Conservation (phyloP, 495 filamentous ascomycete genomes). For the Penicillium verhagenii region DNA sequence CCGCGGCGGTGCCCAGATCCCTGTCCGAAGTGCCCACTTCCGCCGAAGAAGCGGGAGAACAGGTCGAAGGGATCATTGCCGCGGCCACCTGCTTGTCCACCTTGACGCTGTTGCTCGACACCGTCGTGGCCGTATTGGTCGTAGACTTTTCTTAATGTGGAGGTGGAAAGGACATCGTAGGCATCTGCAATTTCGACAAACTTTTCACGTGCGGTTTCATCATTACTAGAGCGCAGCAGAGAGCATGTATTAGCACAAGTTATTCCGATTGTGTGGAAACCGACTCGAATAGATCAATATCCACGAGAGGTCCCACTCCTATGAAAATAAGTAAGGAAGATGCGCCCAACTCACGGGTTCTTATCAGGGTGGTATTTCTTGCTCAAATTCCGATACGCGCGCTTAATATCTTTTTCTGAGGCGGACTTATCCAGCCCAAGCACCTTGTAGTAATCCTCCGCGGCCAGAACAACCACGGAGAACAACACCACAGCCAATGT, state of each 20-base stretch:
- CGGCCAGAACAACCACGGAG: slow-evolving; percentile 45
- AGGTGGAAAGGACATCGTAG: slow-evolving; percentile 87
- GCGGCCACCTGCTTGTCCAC: slow-evolving; percentile 56
- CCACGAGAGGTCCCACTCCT: too few species aligned
- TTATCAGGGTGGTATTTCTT: slow-evolving; percentile 99
- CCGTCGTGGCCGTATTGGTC: slow-evolving; percentile 95
- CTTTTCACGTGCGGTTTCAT: slow-evolving; percentile 79
- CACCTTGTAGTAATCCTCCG: slow-evolving; percentile 92
- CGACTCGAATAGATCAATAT: too few species aligned
- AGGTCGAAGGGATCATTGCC: slow-evolving; percentile 91
- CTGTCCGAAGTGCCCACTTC: slow-evolving; percentile 77
- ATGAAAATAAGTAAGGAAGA: background rate
- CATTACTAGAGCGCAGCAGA: slow-evolving; percentile 51
- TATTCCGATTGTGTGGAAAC: too few species aligned
- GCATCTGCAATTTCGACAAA: slow-evolving; percentile 96
- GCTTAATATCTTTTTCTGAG: slow-evolving; percentile 88
- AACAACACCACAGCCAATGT: slow-evolving; percentile 26
- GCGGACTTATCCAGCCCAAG: slow-evolving; percentile 80
- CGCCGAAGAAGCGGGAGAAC: slow-evolving; percentile 97
- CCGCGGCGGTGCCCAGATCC: slow-evolving; percentile 75
- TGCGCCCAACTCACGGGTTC: slow-evolving; percentile 75
- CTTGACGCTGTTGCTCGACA: slow-evolving; percentile 76
- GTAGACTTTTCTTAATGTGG: slow-evolving; percentile 84
- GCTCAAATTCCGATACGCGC: slow-evolving; percentile 88
- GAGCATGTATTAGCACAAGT: background rate